Evolutionary conservation across 768 basidiomycete genomes (phyloP).

Genomic region (Leucosporidium scottii): DNA sequence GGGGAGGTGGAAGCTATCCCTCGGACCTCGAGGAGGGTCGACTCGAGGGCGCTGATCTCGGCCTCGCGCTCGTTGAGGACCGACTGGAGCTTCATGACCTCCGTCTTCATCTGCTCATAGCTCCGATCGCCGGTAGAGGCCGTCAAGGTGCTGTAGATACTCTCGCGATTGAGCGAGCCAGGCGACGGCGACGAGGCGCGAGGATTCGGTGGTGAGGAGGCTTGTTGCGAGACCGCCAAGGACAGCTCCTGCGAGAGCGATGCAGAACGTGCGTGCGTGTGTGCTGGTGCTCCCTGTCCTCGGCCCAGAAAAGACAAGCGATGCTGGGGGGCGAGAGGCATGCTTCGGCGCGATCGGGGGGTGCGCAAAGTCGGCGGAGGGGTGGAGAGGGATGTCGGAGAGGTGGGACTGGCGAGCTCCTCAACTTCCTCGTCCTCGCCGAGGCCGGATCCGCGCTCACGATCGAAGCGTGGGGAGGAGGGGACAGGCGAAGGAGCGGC

Average conservation of each 20-base stretch:
- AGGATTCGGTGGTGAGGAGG: constrained; percentile 35
- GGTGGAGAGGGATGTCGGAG: neutral
- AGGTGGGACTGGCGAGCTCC: constrained; percentile 3
- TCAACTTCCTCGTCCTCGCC: constrained; percentile 19
- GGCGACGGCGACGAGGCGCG: constrained; percentile 39
- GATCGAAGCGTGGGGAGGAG: no score
- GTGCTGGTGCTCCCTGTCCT: constrained; percentile 27
- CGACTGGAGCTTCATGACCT: constrained; percentile 91
- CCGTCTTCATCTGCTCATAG: constrained; percentile 76
- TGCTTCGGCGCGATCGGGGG: constrained; percentile 31
- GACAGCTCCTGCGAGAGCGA: constrained; percentile 84
- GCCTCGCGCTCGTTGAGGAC: constrained; percentile 82
- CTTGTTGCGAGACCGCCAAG: constrained; percentile 43
- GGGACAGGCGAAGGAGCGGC: constrained; percentile 3
- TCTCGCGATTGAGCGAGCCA: constrained; percentile 43
- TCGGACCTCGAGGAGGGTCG: constrained; percentile 14
- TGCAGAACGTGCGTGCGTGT: constrained; percentile 80
- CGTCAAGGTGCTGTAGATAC: constrained; percentile 8
- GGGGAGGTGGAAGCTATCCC: neutral
- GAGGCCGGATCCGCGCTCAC: neutral
- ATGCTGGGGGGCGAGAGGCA: constrained; percentile 31
- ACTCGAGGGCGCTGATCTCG: constrained; percentile 55
- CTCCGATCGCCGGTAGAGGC: constrained; percentile 62
- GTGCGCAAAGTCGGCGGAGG: constrained; percentile 13
- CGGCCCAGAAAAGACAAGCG: constrained; percentile 38